These are phyloP conservation scores for Cystobasidium sp. DNA, from an alignment of 1,284 basidiomycete species.

Conservation along the genomic window DNA sequence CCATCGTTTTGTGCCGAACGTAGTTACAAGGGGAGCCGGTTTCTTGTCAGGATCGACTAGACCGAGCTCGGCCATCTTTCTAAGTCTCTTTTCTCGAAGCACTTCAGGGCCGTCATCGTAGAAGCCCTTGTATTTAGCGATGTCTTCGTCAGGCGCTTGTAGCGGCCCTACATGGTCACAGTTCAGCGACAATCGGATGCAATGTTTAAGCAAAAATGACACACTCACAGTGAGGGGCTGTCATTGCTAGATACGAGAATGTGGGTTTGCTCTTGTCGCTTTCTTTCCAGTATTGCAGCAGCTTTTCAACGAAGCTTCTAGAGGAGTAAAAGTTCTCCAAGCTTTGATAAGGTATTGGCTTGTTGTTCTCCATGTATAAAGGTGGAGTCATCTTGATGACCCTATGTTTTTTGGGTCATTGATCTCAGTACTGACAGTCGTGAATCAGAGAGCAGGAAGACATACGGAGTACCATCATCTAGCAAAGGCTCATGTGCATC, in stretches of 20 bases:
- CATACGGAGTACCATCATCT: constrained; percentile 24
- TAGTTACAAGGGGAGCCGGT: constrained; percentile 19
- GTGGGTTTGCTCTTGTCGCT: constrained; percentile 44
- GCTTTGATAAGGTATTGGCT: not conserved
- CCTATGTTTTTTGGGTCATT: not conserved
- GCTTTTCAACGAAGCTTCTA: constrained; percentile 45
- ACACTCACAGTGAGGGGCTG: constrained; percentile 40
- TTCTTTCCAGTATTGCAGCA: constrained; percentile 42
- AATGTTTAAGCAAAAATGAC: not conserved
- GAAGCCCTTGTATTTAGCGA: constrained; percentile 47
- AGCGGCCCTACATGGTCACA: constrained; percentile 39
- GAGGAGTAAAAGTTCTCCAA: constrained; percentile 49
- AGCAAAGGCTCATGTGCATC: constrained; percentile 17
- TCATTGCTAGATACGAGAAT: constrained; percentile 50
- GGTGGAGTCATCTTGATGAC: constrained; percentile 18
- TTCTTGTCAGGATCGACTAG: constrained; percentile 40
- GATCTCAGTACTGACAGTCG: not conserved
- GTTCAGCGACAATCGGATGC: not conserved
- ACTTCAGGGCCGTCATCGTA: constrained; percentile 43
- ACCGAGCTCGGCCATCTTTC: constrained; percentile 47
- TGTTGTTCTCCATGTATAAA: constrained; percentile 15
- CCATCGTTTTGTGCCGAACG: constrained; percentile 46
- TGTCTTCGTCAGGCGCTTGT: constrained; percentile 47
- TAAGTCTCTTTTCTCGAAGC: constrained; percentile 49
- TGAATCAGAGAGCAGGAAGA: not conserved